Base-by-base conservation (phyloP, 78 protist species). In the Dictyostelium firmibasis region DNA sequence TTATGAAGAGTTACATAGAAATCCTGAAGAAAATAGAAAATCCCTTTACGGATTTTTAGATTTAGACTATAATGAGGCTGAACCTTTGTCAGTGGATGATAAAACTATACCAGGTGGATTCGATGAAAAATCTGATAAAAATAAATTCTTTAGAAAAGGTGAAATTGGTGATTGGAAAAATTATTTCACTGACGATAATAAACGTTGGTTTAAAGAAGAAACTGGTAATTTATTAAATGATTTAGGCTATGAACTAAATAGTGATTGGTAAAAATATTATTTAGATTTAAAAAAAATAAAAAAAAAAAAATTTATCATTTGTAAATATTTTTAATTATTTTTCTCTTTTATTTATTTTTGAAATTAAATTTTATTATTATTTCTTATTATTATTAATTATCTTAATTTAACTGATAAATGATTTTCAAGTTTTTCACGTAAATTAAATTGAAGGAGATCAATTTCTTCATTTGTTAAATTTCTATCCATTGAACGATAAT, bases 401-500 rank as follows among this genome's bases (percentile, higher is more conserved):
- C 88, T 91, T 53, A 82, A 64, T 81, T 83, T 69, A 16, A 82
- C 47, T 62, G 76, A 27, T 44, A 83, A 33, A 33, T 60, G 36
- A 31, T n/a, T 33, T 72, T 92, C 95, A 50, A 92, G 2, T 72
- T 76, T 38, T 1, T 50, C 33, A 43, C 95, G 89, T 4, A 92
- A 25, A 8, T 35, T 44, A 11, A 13, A 14, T 67, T 83, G 89
- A 41, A 83, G 41, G 3, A 23, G 25, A 57, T 96, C 91, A 75
- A 96, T 81, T n/a, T 92, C 95, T 27, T 83, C 85, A 85, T 92
- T 74, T 41, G 96, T 92, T 25, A 96, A 47, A 64, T 86, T 85
- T 31, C 97, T 83, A 31, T 98, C 99, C 97, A 97, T 93, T 18
- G 98, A 91, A 41, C 99, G 92, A 83, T 97, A 98, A 11, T 81